A percentile compares a stretch with the other conserved stretches of the same genome.
phyloP scores from a whole-genome alignment of 768 basidiomycete genomes.

The Suillus paluster region DNA sequence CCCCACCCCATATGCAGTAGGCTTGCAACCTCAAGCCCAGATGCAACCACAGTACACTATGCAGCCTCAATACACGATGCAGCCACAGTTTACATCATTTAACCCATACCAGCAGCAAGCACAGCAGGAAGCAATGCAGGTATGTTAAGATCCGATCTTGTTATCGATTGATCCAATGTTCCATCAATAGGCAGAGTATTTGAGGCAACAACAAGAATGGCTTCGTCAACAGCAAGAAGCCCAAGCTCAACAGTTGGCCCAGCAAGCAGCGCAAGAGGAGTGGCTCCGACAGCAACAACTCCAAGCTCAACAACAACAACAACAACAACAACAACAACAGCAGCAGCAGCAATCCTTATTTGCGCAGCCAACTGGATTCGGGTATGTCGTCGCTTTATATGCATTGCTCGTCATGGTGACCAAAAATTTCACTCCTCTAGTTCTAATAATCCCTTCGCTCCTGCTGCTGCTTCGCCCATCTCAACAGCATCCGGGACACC shows the following conservation, averaged over 20 bases:
- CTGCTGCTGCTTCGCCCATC: constrained; percentile 35
- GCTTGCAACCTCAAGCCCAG: constrained; percentile 54
- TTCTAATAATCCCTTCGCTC: constrained; percentile 95
- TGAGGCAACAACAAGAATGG: constrained; percentile 69
- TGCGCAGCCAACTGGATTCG: constrained; percentile 75
- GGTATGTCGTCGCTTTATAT: constrained; percentile 44
- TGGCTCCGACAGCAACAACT: constrained; percentile 66
- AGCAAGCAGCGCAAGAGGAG: constrained; percentile 55
- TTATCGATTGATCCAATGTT: no score
- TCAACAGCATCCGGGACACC: constrained; percentile 37
- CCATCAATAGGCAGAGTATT: constrained; percentile 42
- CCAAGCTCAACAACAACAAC: constrained; percentile 49
- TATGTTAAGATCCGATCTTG: constrained; percentile 14
- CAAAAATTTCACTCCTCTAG: constrained; percentile 47
- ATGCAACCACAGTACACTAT: constrained; percentile 80
- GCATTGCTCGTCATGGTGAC: constrained; percentile 6
- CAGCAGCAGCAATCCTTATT: constrained; percentile 53
- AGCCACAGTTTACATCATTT: constrained; percentile 89
- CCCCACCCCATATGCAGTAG: constrained; percentile 59
- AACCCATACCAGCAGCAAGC: constrained; percentile 94
- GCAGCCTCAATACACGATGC: constrained; percentile 75
- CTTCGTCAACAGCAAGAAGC: constrained; percentile 65
- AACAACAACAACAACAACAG: no score
- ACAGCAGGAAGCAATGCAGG: constrained; percentile 86
- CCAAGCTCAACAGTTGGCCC: constrained; percentile 43